Conservation (phyloP, 768 basidiomycete genomes). For the Leucocoprinus leucothites region DNA sequence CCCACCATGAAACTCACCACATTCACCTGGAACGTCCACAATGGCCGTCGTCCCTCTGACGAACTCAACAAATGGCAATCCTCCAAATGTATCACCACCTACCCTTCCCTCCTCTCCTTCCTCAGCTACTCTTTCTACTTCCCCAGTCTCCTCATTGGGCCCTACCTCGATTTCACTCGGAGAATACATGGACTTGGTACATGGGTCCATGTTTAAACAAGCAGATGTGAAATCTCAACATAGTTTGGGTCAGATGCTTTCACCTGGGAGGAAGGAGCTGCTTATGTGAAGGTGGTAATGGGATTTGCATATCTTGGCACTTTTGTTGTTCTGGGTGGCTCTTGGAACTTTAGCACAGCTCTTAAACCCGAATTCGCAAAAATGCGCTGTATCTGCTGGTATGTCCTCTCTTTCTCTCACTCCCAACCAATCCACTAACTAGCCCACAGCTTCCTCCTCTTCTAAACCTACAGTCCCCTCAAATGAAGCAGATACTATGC, state of each 20-base stretch:
- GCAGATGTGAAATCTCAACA: constrained; percentile 42
- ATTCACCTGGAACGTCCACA: constrained; percentile 96
- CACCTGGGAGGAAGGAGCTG: constrained; percentile 84
- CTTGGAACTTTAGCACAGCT: constrained; percentile 55
- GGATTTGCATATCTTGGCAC: constrained; percentile 76
- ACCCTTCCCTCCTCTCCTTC: constrained; percentile 82
- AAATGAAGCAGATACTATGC: constrained; percentile 94
- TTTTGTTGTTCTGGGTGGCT: constrained; percentile 64
- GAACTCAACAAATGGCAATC: constrained; percentile 88
- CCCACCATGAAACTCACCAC: constrained; percentile 95
- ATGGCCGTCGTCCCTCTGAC: constrained; percentile 70
- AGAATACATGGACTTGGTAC: constrained; percentile 76
- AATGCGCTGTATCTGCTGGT: constrained; percentile 40
- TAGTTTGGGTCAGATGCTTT: constrained; percentile 46
- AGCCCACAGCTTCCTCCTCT: constrained; percentile 49
- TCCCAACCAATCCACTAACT: not conserved
- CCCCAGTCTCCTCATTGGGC: constrained; percentile 91
- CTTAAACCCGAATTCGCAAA: constrained; percentile 59
- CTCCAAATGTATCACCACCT: constrained; percentile 60
- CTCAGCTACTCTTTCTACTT: constrained; percentile 97
- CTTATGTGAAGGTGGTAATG: constrained; percentile 74
- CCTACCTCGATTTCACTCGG: constrained; percentile 81
- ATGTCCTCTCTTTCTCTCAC: constrained; percentile 16
- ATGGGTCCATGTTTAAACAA: constrained; percentile 70
- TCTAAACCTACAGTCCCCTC: constrained; percentile 74